Evolutionary conservation across 2,329 filamentous ascomycete genomes (phyloP), one percentile per base, ranked within the genome.

Genomic region (Xylariaceae sp.): DNA sequence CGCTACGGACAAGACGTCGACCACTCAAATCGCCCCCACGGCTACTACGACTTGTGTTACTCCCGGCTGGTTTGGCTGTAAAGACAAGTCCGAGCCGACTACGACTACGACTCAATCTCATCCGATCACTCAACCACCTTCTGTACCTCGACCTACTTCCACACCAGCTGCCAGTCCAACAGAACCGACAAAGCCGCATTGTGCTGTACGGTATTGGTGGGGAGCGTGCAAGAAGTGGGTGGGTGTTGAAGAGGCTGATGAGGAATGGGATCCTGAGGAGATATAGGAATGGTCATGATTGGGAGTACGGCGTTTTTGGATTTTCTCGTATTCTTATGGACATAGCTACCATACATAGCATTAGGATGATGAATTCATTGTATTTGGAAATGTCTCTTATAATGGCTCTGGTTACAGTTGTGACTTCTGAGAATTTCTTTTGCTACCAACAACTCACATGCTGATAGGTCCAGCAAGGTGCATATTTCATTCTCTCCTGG

Each of bases 31-130:
- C 23, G 76, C 75, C 2, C 80, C 73, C 0, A 73, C 70, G 4
- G 58, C 44, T 37, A 64, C 62, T 7, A 73, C 71, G 59, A 82
- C 78, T 1, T 87, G 83, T 68, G 75, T 79, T 65, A 83, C 81
- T 0, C 85, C 84, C 3, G 85, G 85, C 9, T 88, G 85, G 70
- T 88, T 88, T 66, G 85, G 85, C 1, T 65, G 64, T 72, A 84
- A 86, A 35, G 85, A 84, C 62, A 73, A 76, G 58, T 72, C 76
- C 54, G 75, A 76, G 0, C 72, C 9, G 55, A 65, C 64, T 18
- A 61, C 66, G 0, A 61, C 65, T 3, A 67, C 69, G 9, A 23
- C 55, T 0, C 62, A 57, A 44, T 50, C 62, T 58, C 66, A 67
- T 55, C 30, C 59, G 9, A 71, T 71, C 53, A 71, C 69, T 44